A percentile compares a stretch with the other conserved stretches of the same genome.
Evolutionary conservation across 1,139 yeast genomes (phyloP).

Genomic region (Lodderomyces beijingensis): DNA sequence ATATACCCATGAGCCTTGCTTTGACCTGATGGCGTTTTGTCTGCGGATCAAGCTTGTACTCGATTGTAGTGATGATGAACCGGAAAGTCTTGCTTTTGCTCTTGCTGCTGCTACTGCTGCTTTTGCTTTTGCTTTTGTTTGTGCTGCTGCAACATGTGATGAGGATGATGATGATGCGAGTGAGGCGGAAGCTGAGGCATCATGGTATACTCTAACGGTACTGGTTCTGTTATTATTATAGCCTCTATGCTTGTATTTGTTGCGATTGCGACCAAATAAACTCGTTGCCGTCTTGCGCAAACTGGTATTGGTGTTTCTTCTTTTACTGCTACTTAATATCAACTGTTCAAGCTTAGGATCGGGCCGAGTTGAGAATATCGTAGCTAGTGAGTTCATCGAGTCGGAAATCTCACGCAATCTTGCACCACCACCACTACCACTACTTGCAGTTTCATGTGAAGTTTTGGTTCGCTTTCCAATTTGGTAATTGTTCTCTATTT

Average conservation of each 20-base stretch:
- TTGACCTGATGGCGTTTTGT: constrained; percentile 33
- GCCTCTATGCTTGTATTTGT: constrained; percentile 10
- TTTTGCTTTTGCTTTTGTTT: constrained; percentile 1
- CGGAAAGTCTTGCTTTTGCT: too few species aligned
- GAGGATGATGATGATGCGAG: constrained; percentile 3
- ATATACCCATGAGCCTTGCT: constrained; percentile 30
- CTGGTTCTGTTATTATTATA: constrained; percentile 11
- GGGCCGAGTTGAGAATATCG: constrained; percentile 40
- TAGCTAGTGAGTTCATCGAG: constrained; percentile 44
- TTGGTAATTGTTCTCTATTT: too few species aligned
- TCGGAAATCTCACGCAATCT: constrained; percentile 26
- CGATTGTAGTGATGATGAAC: constrained; percentile 3
- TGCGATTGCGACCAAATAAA: constrained; percentile 8
- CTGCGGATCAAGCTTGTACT: constrained; percentile 20
- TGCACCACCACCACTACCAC: too few species aligned
- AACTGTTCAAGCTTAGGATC: constrained; percentile 6
- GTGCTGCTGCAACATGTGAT: neutral
- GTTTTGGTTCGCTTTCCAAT: too few species aligned
- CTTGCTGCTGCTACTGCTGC: neutral
- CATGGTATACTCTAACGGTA: constrained; percentile 12
- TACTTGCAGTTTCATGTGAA: too few species aligned
- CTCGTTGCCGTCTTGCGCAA: constrained; percentile 1
- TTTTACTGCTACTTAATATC: constrained; percentile 1
- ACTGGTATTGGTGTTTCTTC: constrained; percentile 1
- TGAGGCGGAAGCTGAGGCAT: constrained; percentile 9